Base-by-base conservation (phyloP, 1,139 yeast species). In the Kodamaea alishanica region DNA sequence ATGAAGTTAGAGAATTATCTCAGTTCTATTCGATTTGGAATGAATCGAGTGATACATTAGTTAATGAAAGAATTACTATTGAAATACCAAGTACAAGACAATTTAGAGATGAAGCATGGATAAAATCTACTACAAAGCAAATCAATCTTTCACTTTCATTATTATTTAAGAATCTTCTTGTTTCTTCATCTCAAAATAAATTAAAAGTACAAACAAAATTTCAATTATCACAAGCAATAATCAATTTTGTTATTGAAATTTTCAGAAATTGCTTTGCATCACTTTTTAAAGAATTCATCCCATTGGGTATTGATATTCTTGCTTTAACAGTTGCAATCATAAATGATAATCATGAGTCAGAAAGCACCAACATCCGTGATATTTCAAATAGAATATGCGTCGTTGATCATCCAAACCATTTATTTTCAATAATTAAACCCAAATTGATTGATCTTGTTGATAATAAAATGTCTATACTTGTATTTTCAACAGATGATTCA, bases 101-200 rank as follows among this genome's bases (percentile, higher is more conserved):
- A 42, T 77, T 73, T 44, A 65, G 89, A 47, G 70, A 79, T 2
- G 60, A 63, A 8, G 55, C 76, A 7, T 86, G 95, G 95, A 58
- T 84, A 15, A 63, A 55, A 12, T 87, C 82, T 0, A 81, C 90
- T 0, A 67, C 83, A 2, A 63, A 66, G 26, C 92, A 86, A 51
- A 67, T 85, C 22, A 74, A 71, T 36, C 54, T 70, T 5, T 69
- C 79, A 2, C 58, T 80, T 28, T 47, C 65, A 2, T 51, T 58
- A 5, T 54, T 63, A 40, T 63, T 65, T 55, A 59, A 61, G 47
- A 48, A 56, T 33, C 34, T 62, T 8, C 38, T 55, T 9, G 37
- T 52, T 6, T 38, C 37, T 7, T 43, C 50, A 1, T 41, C 35
- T 10, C 35, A 45, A 3, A 46, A 42, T 25, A 42, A 35, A 30